Conservation (phyloP, 169 alveolate species). For the Eimeria sp. region DNA sequence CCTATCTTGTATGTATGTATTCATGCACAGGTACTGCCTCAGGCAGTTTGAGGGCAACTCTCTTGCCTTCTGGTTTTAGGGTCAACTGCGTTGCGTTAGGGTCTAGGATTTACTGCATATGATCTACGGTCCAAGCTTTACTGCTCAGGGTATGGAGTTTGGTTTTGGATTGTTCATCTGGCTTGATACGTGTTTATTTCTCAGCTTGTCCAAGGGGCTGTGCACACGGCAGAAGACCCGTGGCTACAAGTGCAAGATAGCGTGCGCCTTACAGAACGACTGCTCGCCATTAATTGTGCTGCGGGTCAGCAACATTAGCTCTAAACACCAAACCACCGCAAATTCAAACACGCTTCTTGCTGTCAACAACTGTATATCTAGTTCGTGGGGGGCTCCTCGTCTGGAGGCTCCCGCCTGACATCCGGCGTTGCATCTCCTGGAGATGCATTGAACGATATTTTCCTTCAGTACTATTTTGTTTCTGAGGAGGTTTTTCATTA, state of each 20-base stretch:
- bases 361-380: no score
- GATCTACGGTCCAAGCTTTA: neutral
- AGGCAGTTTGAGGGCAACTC: neutral
- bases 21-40: neutral
- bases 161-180: neutral
- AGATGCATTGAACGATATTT: neutral
- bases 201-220: conserved; percentile 8
- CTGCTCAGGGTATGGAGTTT: neutral
- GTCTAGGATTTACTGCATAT: neutral
- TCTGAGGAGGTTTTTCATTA: neutral
- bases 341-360: neutral
- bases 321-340: neutral
- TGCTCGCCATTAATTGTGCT: neutral
- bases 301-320: neutral
- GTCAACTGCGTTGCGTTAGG: neutral
- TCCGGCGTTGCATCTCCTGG: neutral
- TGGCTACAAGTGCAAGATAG: conserved; percentile 11
- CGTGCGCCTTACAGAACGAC: neutral
- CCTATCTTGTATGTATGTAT: neutral
- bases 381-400: no score
- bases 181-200: neutral
- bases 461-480: neutral
- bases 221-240: neutral
- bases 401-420: neutral
- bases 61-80: neutral